phyloP scores from a whole-genome alignment of 2,329 filamentous ascomycete species.

The Scedosporium boydii region DNA sequence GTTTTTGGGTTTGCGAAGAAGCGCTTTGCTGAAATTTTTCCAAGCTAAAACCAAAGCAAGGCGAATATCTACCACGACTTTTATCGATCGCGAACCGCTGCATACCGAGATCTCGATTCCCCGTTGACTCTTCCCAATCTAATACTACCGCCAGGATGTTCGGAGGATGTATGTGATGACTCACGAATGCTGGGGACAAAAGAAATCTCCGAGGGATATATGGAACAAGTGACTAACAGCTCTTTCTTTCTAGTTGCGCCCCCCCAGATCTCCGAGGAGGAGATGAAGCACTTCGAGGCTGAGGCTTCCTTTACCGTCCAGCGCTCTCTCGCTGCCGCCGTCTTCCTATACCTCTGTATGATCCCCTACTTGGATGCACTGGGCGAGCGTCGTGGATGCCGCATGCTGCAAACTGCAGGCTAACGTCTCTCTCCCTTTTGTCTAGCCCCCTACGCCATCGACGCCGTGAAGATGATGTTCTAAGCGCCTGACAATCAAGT shows the following conservation, averaged over 20 bases:
- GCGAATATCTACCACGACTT: not conserved
- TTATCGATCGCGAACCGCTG: not conserved
- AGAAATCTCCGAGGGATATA: slow-evolving; percentile 9
- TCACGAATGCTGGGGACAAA: not conserved
- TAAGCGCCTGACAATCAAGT: slow-evolving; percentile 15
- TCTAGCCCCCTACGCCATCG: slow-evolving; percentile 49
- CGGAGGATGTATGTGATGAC: slow-evolving; percentile 45
- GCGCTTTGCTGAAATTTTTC: not conserved
- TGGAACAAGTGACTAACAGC: not conserved
- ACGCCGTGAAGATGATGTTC: slow-evolving; percentile 37
- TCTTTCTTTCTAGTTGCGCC: slow-evolving; percentile 42
- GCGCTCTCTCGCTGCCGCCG: slow-evolving; percentile 54
- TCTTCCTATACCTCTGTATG: slow-evolving; percentile 71
- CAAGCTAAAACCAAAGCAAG: not conserved
- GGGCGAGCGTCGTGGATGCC: not conserved
- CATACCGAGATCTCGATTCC: not conserved
- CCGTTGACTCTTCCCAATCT: not conserved
- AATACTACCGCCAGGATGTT: slow-evolving; percentile 37
- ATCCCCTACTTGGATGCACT: not conserved
- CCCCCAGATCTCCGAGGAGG: slow-evolving; percentile 59
- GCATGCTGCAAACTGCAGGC: not conserved
- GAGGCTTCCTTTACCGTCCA: slow-evolving; percentile 60
- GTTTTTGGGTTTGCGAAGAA: not conserved
- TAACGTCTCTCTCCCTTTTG: not conserved
- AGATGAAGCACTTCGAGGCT: slow-evolving; percentile 60